Evolutionary conservation across 176 grass and related monocot species (phyloP).

Genomic region (Metroxylon sagu): DNA sequence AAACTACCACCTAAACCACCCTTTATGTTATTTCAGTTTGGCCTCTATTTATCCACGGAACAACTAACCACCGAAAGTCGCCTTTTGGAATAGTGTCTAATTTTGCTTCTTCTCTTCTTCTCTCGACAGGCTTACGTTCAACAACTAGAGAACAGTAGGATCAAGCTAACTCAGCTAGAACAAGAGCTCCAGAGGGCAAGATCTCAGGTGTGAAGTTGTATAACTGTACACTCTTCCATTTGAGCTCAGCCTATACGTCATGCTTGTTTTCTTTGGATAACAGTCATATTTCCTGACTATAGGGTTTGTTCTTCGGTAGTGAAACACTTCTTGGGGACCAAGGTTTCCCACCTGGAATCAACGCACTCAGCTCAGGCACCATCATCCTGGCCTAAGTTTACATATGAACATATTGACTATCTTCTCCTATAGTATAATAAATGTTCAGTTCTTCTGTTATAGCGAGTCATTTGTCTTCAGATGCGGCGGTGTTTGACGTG

Average conservation of each 20-base stretch:
- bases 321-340: constrained; percentile 41
- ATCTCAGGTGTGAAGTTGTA: constrained; percentile 42
- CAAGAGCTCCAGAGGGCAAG: constrained; percentile 77
- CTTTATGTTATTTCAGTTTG: too few relatives aligned
- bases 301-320: constrained; percentile 47
- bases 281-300: background rate
- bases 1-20: background rate
- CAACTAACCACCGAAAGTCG: too few relatives aligned
- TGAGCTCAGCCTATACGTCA: background rate
- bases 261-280: too few relatives aligned
- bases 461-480: constrained; percentile 11
- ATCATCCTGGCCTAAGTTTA: background rate
- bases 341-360: constrained; percentile 38
- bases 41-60: too few relatives aligned
- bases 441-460: background rate
- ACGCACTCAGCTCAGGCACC: constrained; percentile 52
- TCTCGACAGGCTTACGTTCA: constrained; percentile 86
- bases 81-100: background rate
- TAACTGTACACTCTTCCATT: background rate
- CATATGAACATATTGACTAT: background rate
- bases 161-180: constrained; percentile 78
- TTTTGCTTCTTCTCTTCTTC: background rate
- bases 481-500: constrained; percentile 78
- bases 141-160: constrained; percentile 85
- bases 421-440: background rate